Evolutionary conservation across 768 basidiomycete species (phyloP).

Genomic region (Amanita molliuscula): DNA sequence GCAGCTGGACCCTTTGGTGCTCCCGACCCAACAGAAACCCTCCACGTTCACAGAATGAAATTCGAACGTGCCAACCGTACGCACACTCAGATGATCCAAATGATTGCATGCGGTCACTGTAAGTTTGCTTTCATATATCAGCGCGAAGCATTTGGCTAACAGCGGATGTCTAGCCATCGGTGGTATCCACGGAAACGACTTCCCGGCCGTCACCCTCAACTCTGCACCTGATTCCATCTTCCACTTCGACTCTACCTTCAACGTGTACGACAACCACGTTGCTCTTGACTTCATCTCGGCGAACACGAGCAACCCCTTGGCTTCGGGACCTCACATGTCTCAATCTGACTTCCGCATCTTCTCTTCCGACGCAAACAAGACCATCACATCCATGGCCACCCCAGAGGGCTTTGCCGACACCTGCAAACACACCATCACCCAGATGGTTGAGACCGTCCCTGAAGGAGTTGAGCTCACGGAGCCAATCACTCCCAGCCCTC

Average conservation of each 20-base stretch:
- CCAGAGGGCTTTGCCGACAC: neutral
- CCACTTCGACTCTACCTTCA: slow-evolving; percentile 5
- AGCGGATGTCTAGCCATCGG: slow-evolving; percentile 13
- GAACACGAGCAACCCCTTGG: slow-evolving; percentile 3
- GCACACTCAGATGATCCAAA: slow-evolving; percentile 20
- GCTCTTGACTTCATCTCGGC: slow-evolving; percentile 1
- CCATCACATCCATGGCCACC: neutral
- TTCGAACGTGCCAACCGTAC: slow-evolving; percentile 21
- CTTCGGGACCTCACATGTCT: neutral
- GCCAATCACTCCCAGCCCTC: neutral
- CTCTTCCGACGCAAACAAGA: neutral
- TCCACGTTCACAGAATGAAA: slow-evolving; percentile 13
- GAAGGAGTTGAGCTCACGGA: neutral
- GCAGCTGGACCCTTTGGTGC: slow-evolving; percentile 18
- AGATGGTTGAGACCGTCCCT: slow-evolving; percentile 1
- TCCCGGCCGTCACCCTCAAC: slow-evolving; percentile 10
- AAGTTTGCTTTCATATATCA: neutral
- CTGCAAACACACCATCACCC: neutral
- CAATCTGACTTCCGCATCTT: neutral
- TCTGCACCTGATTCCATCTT: neutral
- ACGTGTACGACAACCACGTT: neutral
- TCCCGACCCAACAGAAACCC: slow-evolving; percentile 19
- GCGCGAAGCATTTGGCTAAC: neutral
- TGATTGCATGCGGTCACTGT: slow-evolving; percentile 24
- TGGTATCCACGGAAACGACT: slow-evolving; percentile 19